phyloP scores from a whole-genome alignment of 371 early-diverging fungal genomes.

The Mucor lusitanicus region DNA sequence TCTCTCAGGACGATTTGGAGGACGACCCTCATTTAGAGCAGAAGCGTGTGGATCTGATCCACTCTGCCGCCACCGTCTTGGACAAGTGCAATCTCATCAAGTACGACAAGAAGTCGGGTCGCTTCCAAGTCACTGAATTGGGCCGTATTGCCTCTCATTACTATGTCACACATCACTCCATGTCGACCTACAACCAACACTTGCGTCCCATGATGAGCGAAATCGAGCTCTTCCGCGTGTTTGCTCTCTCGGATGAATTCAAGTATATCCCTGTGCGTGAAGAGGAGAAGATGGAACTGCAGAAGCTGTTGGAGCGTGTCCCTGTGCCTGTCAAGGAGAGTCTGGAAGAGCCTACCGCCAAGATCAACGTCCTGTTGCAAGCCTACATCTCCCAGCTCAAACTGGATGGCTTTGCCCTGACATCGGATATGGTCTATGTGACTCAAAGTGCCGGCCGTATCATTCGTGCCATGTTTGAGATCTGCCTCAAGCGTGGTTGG shows the following conservation, averaged over 20 bases:
- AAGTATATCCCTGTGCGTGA: conserved; percentile 94
- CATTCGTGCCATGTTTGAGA: conserved; percentile 95
- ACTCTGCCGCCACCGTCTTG: conserved; percentile 82
- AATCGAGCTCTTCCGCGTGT: conserved; percentile 91
- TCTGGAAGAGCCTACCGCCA: conserved; percentile 90
- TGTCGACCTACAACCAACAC: conserved; percentile 93
- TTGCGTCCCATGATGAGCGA: conserved; percentile 90
- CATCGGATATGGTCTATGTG: conserved; percentile 95
- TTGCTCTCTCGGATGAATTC: conserved; percentile 93
- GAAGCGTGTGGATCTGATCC: conserved; percentile 88
- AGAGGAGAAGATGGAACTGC: conserved; percentile 94
- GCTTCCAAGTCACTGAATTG: conserved; percentile 87
- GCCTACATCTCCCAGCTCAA: conserved; percentile 91
- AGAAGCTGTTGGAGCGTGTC: conserved; percentile 90
- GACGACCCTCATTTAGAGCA: conserved; percentile 86
- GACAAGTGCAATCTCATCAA: conserved; percentile 90
- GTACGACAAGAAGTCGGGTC: conserved; percentile 91
- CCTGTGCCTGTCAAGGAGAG: conserved; percentile 93
- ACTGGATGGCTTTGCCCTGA: conserved; percentile 93
- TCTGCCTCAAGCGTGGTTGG: conserved; percentile 95
- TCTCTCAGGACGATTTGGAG: conserved; percentile 69
- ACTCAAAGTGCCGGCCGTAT: conserved; percentile 95
- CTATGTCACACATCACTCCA: conserved; percentile 88
- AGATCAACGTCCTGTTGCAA: conserved; percentile 95
- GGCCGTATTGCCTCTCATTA: conserved; percentile 97